Evolutionary conservation across 2,329 filamentous ascomycete genomes (phyloP).

Genomic region (Escovopsis weberi): DNA sequence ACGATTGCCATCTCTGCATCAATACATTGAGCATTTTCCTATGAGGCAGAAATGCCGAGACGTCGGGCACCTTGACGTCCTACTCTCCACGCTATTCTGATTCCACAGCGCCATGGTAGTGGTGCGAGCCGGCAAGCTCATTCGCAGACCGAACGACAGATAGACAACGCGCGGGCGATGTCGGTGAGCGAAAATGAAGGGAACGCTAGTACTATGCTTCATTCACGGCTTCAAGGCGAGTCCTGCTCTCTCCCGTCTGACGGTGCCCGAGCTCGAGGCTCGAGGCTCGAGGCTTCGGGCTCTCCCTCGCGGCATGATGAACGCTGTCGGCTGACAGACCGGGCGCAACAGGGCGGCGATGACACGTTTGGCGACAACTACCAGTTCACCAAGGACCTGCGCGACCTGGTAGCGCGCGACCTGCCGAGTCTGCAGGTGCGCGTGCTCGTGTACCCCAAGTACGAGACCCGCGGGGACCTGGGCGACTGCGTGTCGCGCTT

Average conservation of each 20-base stretch:
- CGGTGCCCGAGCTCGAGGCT: too few relatives aligned
- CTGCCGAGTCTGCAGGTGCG: slow-evolving; percentile 56
- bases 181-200: slow-evolving; percentile 33
- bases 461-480: slow-evolving; percentile 69
- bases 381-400: slow-evolving; percentile 58
- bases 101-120: too few relatives aligned
- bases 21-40: too few relatives aligned
- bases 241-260: background rate
- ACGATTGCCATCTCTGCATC: too few relatives aligned
- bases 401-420: slow-evolving; percentile 44
- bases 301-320: background rate
- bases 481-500: slow-evolving; percentile 56
- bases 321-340: background rate
- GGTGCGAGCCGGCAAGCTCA: too few relatives aligned
- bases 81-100: too few relatives aligned
- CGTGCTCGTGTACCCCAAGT: slow-evolving; percentile 61
- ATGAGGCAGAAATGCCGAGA: too few relatives aligned
- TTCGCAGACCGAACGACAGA: too few relatives aligned
- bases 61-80: too few relatives aligned
- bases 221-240: slow-evolving; percentile 75
- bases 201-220: slow-evolving; percentile 68
- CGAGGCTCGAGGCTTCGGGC: background rate
- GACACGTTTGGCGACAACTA: slow-evolving; percentile 55
- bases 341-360: slow-evolving; percentile 47
- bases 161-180: too few relatives aligned